Evolutionary conservation across 2,329 filamentous ascomycete genomes (phyloP), one percentile per base, ranked within the genome.

Genomic region (Epichloe scottii): DNA sequence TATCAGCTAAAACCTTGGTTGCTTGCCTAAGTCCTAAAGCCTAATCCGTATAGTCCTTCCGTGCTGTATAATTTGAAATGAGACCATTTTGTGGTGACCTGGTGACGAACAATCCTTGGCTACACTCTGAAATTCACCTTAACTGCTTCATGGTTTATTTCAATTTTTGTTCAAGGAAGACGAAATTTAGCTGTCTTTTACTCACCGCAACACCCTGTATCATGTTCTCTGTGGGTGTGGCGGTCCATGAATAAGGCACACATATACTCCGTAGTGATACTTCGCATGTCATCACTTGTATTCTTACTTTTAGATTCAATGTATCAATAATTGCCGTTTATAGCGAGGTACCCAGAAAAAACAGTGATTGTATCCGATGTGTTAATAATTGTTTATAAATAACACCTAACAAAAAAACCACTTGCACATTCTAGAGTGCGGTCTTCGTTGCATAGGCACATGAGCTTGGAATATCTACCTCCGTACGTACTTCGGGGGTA

Each of bases 121-220:
- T 87, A 86, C 85, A 89, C 85, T 89, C 85, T 84, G 85, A 86
- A 76, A 81, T 77, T 74, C 78, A 81, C 81, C 76, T 70, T 52
- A 68, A 43, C 69, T 71, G 67, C 75, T 62, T 79, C 70, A 74
- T 88, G 83, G 82, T 82, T 72, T 76, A 75, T 81, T 80, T 85
- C 84, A 85, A 87, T 88, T 88, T 88, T 88, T 79, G 80, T 80
- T 78, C 77, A 72, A 88, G 85, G 84, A 77, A 89, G 80, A 89
- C 19, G 4, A 54, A 51, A 7, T 73, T 58, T 70, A 82, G 60
- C 56, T 70, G 66, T 75, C 74, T 67, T 67, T 70, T 82, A 87
- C 83, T 87, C 84, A 87, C 81, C 82, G 76, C 77, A 72, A 72
- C 76, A 74, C 75, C 71, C 72, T 69, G 65, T 59, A 57, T 38